Base-by-base conservation (phyloP, 805 yeast genomes). In the Myxozyma neglecta region DNA sequence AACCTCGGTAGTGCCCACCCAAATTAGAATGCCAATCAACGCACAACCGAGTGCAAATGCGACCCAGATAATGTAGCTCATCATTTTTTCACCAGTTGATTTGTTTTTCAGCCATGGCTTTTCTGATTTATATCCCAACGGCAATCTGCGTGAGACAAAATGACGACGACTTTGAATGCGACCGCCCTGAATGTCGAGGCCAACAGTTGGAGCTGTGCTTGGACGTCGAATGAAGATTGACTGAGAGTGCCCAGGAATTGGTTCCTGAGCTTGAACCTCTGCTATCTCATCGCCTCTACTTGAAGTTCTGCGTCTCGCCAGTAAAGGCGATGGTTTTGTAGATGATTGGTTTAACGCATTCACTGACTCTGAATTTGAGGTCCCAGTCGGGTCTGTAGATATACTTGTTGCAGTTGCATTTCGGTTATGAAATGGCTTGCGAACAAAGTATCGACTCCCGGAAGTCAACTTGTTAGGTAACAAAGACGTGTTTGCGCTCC, bases 51-150 rank as follows among this genome's bases (percentile, higher is more conserved):
- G 18, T 13, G 36, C 45, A 16, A 24, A 40, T 2, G 60, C 45
- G 11, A 51, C 58, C 18, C 50, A 32, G 18, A 53, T 52, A 14
- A 59, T 55, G 35, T 42, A 56, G 11, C 32, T 16, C 44, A 48
- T 32, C 50, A 53, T 5, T 14, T 42, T 57, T 44, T 61, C 65
- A 36, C 52, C 61, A 6, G 40, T 37, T 10, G 61, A n/a, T 20
- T 49, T 52, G 9, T 54, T 24, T 35, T n/a, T 36, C 9, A 63
- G 49, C 66, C 66, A 63, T 16, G 66, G 64, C 58, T 63, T 63
- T 50, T 61, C 65, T 6, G 59, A 46, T 13, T 43, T 43, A 29
- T 57, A 57, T 1, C 65, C 65, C 3, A 57, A 53, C 42, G 65
- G 65, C 35, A 61, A 13, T 13, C 65, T 55, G 10, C 65, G 61